A percentile compares a stretch with the other conserved stretches of the same genome.
phyloP scores from a whole-genome alignment of 2,329 filamentous ascomycete genomes.

The Verticillium dahliae region DNA sequence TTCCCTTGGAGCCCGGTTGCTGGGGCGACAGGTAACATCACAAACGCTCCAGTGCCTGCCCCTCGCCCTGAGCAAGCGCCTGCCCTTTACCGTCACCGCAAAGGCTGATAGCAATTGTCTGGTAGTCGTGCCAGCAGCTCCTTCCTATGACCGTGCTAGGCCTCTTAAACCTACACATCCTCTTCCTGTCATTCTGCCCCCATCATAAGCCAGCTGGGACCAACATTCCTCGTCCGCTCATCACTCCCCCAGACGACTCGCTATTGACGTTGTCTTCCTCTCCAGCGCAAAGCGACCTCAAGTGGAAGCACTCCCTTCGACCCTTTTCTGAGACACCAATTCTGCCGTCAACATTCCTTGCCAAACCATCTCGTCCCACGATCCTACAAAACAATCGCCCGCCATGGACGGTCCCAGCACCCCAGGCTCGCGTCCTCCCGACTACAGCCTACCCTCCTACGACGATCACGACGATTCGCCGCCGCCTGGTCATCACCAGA shows the following conservation, averaged over 20 bases:
- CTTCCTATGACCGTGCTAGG: not conserved
- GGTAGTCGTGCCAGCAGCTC: not conserved
- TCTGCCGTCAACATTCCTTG: conserved; percentile 13
- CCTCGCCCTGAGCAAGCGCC: not conserved
- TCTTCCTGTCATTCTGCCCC: not conserved
- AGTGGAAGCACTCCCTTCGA: too few species aligned
- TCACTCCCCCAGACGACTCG: not conserved
- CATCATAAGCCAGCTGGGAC: not conserved
- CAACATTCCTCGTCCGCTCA: not conserved
- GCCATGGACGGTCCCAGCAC: conserved; percentile 44
- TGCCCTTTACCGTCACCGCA: not conserved
- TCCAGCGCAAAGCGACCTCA: not conserved
- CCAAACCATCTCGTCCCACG: not conserved
- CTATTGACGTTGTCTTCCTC: not conserved
- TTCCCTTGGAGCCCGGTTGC: not conserved
- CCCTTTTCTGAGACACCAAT: conserved; percentile 15
- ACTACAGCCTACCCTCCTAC: conserved; percentile 51
- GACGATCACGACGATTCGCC: conserved; percentile 37
- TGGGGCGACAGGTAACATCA: not conserved
- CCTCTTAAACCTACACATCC: not conserved
- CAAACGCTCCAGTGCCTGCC: not conserved
- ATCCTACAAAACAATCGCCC: conserved; percentile 8
- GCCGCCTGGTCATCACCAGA: conserved; percentile 22
- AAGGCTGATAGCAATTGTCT: not conserved
- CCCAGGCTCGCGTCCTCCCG: conserved; percentile 40